Percentiles rank a stretch among this genome's conserved stretches.
Conservation (phyloP, 805 yeast species). For the Saccharomycopsis sp. region DNA sequence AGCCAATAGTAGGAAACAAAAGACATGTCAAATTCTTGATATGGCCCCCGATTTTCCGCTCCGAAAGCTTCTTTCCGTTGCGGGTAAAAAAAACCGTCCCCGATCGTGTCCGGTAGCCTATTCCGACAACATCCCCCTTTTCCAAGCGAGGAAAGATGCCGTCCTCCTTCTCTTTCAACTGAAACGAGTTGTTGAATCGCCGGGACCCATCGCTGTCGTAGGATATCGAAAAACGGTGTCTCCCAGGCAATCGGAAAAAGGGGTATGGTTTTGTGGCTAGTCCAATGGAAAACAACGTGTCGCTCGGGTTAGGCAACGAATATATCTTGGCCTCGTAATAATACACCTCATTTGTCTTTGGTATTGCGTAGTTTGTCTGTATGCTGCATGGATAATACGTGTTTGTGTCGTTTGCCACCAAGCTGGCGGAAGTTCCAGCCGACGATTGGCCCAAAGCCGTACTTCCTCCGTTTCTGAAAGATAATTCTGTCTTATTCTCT, state of each 20-base stretch:
- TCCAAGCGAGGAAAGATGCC: conserved; percentile 51
- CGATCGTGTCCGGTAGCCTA: conserved; percentile 75
- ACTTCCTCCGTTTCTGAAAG: conserved; percentile 30
- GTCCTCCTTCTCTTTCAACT: conserved; percentile 37
- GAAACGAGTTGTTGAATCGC: conserved; percentile 73
- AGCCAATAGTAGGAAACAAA: conserved; percentile 84
- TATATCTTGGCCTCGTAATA: conserved; percentile 85
- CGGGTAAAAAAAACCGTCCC: conserved; percentile 91
- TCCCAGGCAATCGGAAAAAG: conserved; percentile 86
- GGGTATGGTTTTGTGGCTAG: conserved; percentile 87
- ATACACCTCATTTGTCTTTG: conserved; percentile 74
- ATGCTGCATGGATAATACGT: conserved; percentile 57
- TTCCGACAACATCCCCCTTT: conserved; percentile 89
- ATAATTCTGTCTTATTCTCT: conserved; percentile 52
- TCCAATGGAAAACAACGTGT: conserved; percentile 60
- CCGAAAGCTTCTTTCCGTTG: conserved; percentile 84
- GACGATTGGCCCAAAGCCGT: too few relatives aligned
- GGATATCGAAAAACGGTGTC: conserved; percentile 77
- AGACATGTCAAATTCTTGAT: conserved; percentile 37
- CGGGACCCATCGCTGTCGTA: conserved; percentile 83
- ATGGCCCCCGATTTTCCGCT: conserved; percentile 76
- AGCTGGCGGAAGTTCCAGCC: conserved; percentile 25
- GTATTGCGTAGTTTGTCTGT: conserved; percentile 80
- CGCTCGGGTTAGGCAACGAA: conserved; percentile 52
- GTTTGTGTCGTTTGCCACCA: conserved; percentile 31